Evolutionary conservation across 208 protist species (phyloP).

Genomic region (Porcisia deanei): DNA sequence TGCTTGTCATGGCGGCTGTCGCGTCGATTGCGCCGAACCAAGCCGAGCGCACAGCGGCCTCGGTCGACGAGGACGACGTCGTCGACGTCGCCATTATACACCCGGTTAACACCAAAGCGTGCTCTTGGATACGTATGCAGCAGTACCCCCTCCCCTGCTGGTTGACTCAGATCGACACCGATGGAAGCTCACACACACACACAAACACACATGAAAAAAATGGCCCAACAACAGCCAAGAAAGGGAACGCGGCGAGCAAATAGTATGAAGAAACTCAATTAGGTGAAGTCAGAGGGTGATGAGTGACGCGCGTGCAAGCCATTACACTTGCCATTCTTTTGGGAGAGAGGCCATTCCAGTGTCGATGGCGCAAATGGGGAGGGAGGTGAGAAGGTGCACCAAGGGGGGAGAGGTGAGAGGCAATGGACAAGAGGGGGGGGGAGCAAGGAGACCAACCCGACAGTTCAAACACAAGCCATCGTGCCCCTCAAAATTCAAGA

Average conservation of each 20-base stretch:
- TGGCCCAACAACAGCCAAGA: neutral
- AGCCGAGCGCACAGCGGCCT: constrained; percentile 58
- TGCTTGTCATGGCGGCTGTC: constrained; percentile 54
- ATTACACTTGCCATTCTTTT: neutral
- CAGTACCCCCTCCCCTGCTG: neutral
- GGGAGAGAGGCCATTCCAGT: neutral
- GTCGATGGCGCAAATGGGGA: neutral
- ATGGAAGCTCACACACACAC: neutral
- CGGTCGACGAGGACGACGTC: constrained; percentile 16
- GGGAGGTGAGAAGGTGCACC: neutral
- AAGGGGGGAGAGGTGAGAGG: neutral
- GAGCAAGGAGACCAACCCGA: neutral
- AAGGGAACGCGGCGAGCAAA: neutral
- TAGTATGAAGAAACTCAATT: neutral
- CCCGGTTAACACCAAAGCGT: neutral
- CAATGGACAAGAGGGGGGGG: no score
- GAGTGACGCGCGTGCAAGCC: neutral
- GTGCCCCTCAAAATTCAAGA: neutral
- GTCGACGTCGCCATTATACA: constrained; percentile 17
- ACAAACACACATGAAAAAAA: neutral
- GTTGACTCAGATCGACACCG: neutral
- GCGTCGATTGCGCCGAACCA: constrained; percentile 67
- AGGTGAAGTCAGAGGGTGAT: neutral
- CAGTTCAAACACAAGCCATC: neutral
- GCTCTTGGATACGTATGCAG: neutral